Evolutionary conservation across 192 early-diverging fungal genomes (phyloP).

Genomic region (Coemansia guatemalensis): DNA sequence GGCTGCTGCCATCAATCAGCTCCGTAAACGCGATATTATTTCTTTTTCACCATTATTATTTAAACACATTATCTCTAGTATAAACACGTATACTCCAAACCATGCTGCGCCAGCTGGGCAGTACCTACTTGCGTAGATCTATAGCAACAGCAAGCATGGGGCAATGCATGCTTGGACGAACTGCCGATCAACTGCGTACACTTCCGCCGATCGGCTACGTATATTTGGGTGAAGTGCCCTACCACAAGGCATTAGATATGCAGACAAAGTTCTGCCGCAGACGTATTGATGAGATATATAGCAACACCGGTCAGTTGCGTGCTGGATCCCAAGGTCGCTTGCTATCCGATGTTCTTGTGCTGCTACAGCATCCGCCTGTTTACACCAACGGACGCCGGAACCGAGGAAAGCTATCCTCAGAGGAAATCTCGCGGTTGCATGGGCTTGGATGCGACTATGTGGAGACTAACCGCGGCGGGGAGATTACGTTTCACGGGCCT

Average conservation of each 20-base stretch:
- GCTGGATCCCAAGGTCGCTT: not conserved
- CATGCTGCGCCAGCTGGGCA: too few relatives aligned
- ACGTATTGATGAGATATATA: slow-evolving; percentile 53
- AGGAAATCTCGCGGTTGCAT: slow-evolving; percentile 57
- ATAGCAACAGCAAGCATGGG: not conserved
- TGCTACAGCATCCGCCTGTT: slow-evolving; percentile 85
- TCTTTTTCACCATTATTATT: too few relatives aligned
- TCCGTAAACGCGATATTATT: too few relatives aligned
- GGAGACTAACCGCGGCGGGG: slow-evolving; percentile 83
- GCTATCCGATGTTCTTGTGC: slow-evolving; percentile 57
- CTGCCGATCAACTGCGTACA: slow-evolving; percentile 20
- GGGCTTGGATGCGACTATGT: slow-evolving; percentile 62
- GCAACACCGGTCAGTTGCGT: not conserved
- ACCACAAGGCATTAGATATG: slow-evolving; percentile 59
- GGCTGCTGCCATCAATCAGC: not conserved
- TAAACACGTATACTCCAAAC: too few relatives aligned
- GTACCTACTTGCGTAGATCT: not conserved
- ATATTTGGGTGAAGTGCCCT: slow-evolving; percentile 55
- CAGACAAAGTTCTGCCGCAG: slow-evolving; percentile 59
- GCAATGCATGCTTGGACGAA: slow-evolving; percentile 33
- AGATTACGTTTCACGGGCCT: slow-evolving; percentile 96
- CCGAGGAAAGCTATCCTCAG: slow-evolving; percentile 53
- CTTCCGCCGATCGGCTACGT: slow-evolving; percentile 49
- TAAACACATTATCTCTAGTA: too few relatives aligned
- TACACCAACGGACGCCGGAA: slow-evolving; percentile 91